Evolutionary conservation across 805 yeast genomes (phyloP), one percentile per base, ranked within the genome.

Genomic region (Candida montana): DNA sequence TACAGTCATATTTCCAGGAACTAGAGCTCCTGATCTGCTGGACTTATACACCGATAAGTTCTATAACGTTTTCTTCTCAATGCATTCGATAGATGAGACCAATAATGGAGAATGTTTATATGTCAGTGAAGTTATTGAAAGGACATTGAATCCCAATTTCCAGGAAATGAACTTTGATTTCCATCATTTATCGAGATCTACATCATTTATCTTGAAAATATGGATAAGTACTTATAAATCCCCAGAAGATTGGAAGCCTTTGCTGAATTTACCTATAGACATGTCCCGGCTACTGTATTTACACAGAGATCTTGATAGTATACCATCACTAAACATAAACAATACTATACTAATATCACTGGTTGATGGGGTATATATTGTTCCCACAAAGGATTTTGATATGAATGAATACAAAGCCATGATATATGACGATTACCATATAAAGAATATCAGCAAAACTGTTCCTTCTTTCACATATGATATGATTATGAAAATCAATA

Each of bases 401-500:
- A 18, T 45, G 9, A 37, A 36, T 3, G 44, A 43, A 16, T 52
- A 54, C 33, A 33, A 30, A 24, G n/a, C 33, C 1, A 21, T 23
- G 12, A 41, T 48, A 31, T 29, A 35, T 13, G 37, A 35, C 24
- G 45, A 35, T 6, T 24, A 11, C 15, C n/a, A 24, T 13, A 3
- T 42, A 38, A 41, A 30, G 18, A 38, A 7, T 35, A 35, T 15
- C 36, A 21, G 9, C 32, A 26, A 20, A 48, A 39, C 27, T 8
- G 42, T 42, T 5, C 39, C 35, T 9, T 57, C 68, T 1, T 58
- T 69, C 40, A 53, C 65, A 0, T 69, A 62, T 47, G 73, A 68
- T 41, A 65, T 63, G 21, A 57, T 67, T 11, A 66, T 69, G 72
- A 68, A 67, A 39, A 40, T 69, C 44, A 66, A 66, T 37, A 67